Evolutionary conservation across 345 rosid species (phyloP), one percentile per base, ranked within the genome.

Genomic region (Fremontodendron californicum): DNA sequence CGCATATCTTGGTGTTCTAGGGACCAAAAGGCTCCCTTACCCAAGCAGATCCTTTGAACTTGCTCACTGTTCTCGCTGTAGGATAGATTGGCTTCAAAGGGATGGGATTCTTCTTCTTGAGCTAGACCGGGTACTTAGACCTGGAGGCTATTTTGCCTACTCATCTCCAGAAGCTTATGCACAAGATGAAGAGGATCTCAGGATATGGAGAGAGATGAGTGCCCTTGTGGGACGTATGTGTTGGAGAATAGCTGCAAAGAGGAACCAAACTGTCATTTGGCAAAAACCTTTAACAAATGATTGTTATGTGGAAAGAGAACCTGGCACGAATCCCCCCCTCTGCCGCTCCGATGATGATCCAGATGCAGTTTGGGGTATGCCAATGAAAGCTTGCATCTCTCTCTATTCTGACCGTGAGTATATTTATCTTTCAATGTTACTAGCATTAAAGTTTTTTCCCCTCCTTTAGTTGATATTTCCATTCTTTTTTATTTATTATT

Each of bases 151-250:
- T 80, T 95, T 95, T 77, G 99, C 94, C 33, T 95, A 95, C 85
- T 95, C 99, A 3, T 95, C 99, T 74, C 99, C 99, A 64, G 99
- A 95, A 86, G 97, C 97, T 15, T 95, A 95, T 73, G 99, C 99
- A 1, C 98, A 95, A 81, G 98, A 95, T 52, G 97, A 95, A 79
- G 97, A 93, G 80, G 89, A 91, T 89, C 91, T 89, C 52, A 93
- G 89, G 81, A 95, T 95, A 37, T 93, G 99, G 99, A 93, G 76
- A 70, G 90, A 90, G 79, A 93, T 95, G 98, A 95, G 98, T 80
- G 86, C 91, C 77, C 92, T 95, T 78, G 99, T 89, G n/a, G 91
- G 79, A 33, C 82, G 97, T 33, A n/a, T n/a, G n/a, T n/a, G n/a
- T n/a, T n/a, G n/a, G n/a, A n/a, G n/a, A n/a, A n/a, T n/a, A n/a